Evolutionary conservation across 441 rosid genomes (phyloP), one percentile per base, ranked within the genome.

Genomic region (Adansonia grandidieri): DNA sequence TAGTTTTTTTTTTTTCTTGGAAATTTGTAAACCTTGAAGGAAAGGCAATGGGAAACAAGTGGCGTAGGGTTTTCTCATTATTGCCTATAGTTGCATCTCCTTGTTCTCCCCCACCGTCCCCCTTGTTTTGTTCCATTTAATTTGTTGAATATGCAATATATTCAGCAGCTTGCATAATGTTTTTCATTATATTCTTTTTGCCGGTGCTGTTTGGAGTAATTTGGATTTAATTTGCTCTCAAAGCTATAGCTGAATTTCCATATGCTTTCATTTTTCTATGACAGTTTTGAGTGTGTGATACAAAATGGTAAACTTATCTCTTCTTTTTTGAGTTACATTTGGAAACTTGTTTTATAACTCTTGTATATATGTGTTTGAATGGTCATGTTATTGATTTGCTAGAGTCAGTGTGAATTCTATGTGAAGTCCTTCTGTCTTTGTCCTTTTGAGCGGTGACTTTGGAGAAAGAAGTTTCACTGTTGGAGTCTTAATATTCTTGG

Each of bases 101-200:
- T 32, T 32, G 40, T 37, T 19, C 6, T 62, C 50, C 14, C 42
- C 3, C 50, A 9, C 20, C n/a, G 42, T 2, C 70, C 9, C 9
- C 5, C 76, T 86, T 77, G 84, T 77, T 84, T 91, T 61, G 82
- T 40, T 42, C 51, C 9, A 17, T 15, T 2, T 17, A 66, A 40
- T 66, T 19, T 66, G 24, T 45, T 19, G 11, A 14, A 17, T 40
- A 42, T 40, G 50, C 70, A 65, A n/a, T 42, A 42, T n/a, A 44
- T 64, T 66, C 20, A 9, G 50, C 48, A 37, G 89, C 60, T 84
- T 40, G 20, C 14, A 40, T 8, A 32, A 19, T 10, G 9, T 58
- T 37, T 6, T 42, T 0, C 24, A 10, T 15, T 14, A 6, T 56
- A 19, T 32, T 32, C 17, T 11, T 28, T 8, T 54, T 28, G 9